Evolutionary conservation across 148 eudicot species (phyloP).

Genomic region (Persicaria maculosa): DNA sequence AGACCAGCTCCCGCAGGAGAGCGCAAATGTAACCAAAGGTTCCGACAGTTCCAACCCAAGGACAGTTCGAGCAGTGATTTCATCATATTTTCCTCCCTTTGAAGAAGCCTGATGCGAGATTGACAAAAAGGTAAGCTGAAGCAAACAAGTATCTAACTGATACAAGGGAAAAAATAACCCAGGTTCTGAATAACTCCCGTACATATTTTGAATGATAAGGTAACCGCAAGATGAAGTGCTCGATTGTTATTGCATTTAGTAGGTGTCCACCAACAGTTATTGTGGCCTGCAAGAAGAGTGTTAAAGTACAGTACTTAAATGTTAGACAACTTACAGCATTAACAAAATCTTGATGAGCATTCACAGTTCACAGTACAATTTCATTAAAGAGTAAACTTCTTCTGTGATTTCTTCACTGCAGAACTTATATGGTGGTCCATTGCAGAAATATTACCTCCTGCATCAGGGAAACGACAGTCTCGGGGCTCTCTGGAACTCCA

Average conservation of each 20-base stretch:
- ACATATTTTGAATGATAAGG: slow-evolving; percentile 58
- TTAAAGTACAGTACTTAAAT: not conserved
- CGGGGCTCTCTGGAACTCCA: slow-evolving; percentile 76
- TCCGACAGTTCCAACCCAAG: slow-evolving; percentile 64
- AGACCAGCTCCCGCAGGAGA: slow-evolving; percentile 80
- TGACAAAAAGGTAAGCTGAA: not conserved
- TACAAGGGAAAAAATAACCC: not conserved
- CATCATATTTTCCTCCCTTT: not conserved
- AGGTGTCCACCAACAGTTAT: slow-evolving; percentile 56
- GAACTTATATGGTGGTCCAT: slow-evolving; percentile 6
- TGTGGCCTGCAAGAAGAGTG: slow-evolving; percentile 21
- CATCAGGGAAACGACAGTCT: slow-evolving; percentile 59
- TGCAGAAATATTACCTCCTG: slow-evolving; percentile 45
- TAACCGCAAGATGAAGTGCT: slow-evolving; percentile 64
- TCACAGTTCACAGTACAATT: not conserved
- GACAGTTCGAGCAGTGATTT: slow-evolving; percentile 27
- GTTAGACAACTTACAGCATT: not conserved
- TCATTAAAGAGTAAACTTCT: not conserved
- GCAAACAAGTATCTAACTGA: not conserved
- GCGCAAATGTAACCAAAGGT: slow-evolving; percentile 71
- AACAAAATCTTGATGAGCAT: slow-evolving; percentile 3
- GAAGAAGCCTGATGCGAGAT: not conserved
- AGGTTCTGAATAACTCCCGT: slow-evolving; percentile 15
- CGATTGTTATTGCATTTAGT: slow-evolving; percentile 61
- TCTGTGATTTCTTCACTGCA: slow-evolving; percentile 11